A percentile compares a stretch with the other conserved stretches of the same genome.
Evolutionary conservation across 257 asterid genomes (phyloP).

Genomic region (Solanum okadae): DNA sequence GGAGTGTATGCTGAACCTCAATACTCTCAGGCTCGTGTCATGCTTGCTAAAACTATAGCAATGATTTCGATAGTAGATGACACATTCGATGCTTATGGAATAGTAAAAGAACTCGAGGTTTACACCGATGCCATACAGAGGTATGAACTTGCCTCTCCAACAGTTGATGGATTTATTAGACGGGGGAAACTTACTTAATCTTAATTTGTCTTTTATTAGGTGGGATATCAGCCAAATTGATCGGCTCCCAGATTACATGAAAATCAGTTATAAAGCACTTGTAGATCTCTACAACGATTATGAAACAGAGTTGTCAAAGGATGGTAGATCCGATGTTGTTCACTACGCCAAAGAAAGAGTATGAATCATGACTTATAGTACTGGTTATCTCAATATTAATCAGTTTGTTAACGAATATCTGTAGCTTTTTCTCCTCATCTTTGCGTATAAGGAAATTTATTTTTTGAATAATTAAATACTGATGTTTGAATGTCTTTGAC

Average conservation of each 20-base stretch:
- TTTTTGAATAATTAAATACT: constrained; percentile 18
- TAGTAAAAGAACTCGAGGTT: not conserved
- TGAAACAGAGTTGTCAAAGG: not conserved
- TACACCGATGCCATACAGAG: not conserved
- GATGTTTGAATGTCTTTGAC: not conserved
- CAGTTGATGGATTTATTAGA: not conserved
- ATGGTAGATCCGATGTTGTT: not conserved
- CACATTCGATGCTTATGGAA: not conserved
- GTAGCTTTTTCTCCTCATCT: not conserved
- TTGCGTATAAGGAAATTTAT: not conserved
- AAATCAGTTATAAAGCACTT: not conserved
- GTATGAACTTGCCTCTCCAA: not conserved
- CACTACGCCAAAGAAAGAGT: not conserved
- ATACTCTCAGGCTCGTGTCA: not conserved
- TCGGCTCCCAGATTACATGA: not conserved
- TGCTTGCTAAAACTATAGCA: not conserved
- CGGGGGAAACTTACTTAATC: no score
- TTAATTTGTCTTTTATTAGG: not conserved
- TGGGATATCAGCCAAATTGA: not conserved
- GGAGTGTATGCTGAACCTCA: constrained; percentile 9
- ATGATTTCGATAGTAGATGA: not conserved
- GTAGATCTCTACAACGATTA: not conserved
- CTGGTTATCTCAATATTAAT: not conserved
- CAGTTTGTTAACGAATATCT: not conserved
- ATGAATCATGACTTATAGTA: not conserved